These are phyloP conservation scores for Globisporangium camurandrum DNA, from an alignment of 352 stramenopile genomes.

Conservation along the genomic window DNA sequence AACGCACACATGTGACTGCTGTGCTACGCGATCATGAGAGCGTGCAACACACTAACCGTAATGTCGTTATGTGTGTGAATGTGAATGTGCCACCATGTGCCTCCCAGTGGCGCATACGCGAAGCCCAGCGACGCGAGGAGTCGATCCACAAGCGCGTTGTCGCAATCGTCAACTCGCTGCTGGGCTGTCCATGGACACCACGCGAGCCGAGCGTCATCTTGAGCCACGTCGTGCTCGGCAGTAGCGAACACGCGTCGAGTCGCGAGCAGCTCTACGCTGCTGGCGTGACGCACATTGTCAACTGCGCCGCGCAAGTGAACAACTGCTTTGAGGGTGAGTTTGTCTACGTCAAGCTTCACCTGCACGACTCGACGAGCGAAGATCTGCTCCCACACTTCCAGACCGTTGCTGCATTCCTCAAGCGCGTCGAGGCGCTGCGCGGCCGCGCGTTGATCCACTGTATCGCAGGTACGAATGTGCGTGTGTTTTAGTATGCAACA, in stretches of 20 bases:
- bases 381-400: slow-evolving; percentile 50
- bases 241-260: slow-evolving; percentile 29
- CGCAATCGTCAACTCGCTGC: slow-evolving; percentile 16
- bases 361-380: slow-evolving; percentile 44
- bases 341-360: slow-evolving; percentile 49
- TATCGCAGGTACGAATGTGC: slow-evolving; percentile 21
- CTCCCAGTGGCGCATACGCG: slow-evolving; percentile 28
- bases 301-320: slow-evolving; percentile 35
- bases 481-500: too few species aligned
- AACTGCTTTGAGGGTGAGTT: slow-evolving; percentile 66
- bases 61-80: background rate
- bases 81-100: background rate
- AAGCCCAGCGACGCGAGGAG: slow-evolving; percentile 23
- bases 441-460: slow-evolving; percentile 55
- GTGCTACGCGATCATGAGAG: background rate
- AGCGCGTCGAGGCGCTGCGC: slow-evolving; percentile 33
- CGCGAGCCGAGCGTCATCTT: slow-evolving; percentile 27
- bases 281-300: slow-evolving; percentile 60
- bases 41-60: background rate
- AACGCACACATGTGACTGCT: background rate
- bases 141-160: slow-evolving; percentile 17
- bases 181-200: slow-evolving; percentile 13
- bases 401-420: slow-evolving; percentile 42
- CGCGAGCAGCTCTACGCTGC: slow-evolving; percentile 28
- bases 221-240: slow-evolving; percentile 42